phyloP scores from a whole-genome alignment of 2,329 filamentous ascomycete species.

The Metarhizium rileyi region DNA sequence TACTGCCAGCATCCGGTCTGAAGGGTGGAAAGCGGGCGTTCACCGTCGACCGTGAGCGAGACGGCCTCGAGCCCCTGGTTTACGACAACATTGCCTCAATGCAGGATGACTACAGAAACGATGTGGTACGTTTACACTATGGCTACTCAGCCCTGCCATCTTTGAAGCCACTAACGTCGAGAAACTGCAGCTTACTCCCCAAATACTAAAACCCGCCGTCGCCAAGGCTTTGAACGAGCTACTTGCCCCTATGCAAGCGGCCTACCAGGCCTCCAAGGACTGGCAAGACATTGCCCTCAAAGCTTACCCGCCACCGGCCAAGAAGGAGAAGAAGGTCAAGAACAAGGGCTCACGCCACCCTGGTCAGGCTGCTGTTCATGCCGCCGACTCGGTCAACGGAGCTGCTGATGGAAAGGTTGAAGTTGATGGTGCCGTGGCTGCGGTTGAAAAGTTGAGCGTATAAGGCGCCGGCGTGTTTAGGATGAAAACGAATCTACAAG shows the following conservation, averaged over 20 bases:
- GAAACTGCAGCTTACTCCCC: slow-evolving; percentile 58
- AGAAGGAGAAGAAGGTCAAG: slow-evolving; percentile 71
- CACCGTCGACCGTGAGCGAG: slow-evolving; percentile 54
- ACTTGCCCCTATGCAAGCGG: slow-evolving; percentile 66
- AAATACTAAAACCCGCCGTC: slow-evolving; percentile 79
- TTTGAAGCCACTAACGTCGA: background rate
- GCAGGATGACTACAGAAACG: slow-evolving; percentile 69
- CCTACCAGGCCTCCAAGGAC: slow-evolving; percentile 59
- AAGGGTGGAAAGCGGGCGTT: slow-evolving; percentile 50
- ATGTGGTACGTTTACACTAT: slow-evolving; percentile 47
- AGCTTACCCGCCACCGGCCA: slow-evolving; percentile 67
- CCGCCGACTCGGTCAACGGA: background rate
- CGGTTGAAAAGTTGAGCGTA: slow-evolving; percentile 6
- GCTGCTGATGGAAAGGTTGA: slow-evolving; percentile 2
- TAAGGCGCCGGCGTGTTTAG: background rate
- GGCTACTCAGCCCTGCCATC: background rate
- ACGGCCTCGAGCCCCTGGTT: slow-evolving; percentile 60
- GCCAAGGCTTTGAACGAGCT: slow-evolving; percentile 63
- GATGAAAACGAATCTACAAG: no score
- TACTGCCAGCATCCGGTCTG: slow-evolving; percentile 68
- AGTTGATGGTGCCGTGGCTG: slow-evolving; percentile 2
- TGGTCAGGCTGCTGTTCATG: slow-evolving; percentile 19
- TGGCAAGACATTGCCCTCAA: slow-evolving; percentile 63
- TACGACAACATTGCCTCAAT: slow-evolving; percentile 70
- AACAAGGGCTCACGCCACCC: slow-evolving; percentile 62